These are phyloP conservation scores for Zasmidium citrigriseum DNA, from an alignment of 2,329 filamentous ascomycete species.

Conservation along the genomic window DNA sequence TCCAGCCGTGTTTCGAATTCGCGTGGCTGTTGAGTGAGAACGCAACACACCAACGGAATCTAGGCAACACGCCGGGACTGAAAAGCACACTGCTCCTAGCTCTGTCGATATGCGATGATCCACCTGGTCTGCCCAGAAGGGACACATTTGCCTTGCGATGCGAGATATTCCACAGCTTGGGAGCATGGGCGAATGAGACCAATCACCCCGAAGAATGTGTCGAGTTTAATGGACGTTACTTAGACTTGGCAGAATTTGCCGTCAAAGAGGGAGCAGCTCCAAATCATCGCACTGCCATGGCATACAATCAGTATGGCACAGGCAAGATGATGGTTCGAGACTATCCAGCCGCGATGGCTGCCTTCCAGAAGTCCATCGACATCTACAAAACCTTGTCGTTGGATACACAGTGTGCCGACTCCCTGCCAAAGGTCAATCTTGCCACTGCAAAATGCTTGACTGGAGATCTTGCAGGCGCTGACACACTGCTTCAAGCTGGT, in stretches of 20 bases:
- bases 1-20: neutral
- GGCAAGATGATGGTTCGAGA: conserved; percentile 1
- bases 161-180: conserved; percentile 8
- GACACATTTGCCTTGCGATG: conserved; percentile 1
- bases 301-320: conserved; percentile 9
- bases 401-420: conserved; percentile 4
- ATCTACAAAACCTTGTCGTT: neutral
- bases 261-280: neutral
- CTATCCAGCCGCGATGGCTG: neutral
- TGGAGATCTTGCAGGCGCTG: neutral
- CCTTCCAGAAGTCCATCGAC: conserved; percentile 4
- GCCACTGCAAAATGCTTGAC: conserved; percentile 4
- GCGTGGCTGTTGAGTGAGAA: conserved; percentile 1
- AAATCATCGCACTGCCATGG: neutral
- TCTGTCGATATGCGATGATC: neutral
- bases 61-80: conserved; percentile 5
- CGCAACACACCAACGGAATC: neutral
- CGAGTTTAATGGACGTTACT: conserved; percentile 4
- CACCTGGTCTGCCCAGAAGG: neutral
- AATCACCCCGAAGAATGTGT: conserved; percentile 7
- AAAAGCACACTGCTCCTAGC: conserved; percentile 1
- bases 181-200: conserved; percentile 13
- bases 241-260: neutral
- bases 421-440: conserved; percentile 3
- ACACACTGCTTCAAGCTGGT: neutral